phyloP scores from a whole-genome alignment of 2,329 filamentous ascomycete genomes.

The Cercospora brassicicola region DNA sequence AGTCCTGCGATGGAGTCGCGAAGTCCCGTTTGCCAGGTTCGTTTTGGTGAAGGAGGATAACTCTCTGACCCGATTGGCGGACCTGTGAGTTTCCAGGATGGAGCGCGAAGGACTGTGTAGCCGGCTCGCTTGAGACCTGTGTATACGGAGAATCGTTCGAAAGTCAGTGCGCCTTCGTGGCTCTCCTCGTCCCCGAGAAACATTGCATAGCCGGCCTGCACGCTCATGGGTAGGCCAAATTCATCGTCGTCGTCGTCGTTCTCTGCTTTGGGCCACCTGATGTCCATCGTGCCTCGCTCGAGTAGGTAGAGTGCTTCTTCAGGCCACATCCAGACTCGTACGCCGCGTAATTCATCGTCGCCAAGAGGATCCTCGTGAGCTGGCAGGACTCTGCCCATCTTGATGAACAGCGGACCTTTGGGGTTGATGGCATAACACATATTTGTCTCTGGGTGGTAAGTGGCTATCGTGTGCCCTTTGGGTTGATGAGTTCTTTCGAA shows the following conservation, averaged over 20 bases:
- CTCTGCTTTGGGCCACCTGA: constrained; percentile 68
- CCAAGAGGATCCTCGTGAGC: constrained; percentile 51
- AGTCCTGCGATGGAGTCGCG: constrained; percentile 28
- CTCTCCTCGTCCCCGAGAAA: constrained; percentile 71
- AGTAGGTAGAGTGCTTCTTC: constrained; percentile 90
- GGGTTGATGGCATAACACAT: constrained; percentile 66
- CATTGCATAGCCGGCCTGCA: constrained; percentile 86
- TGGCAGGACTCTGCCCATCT: constrained; percentile 68
- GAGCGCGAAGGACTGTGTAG: constrained; percentile 75
- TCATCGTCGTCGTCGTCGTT: constrained; percentile 51
- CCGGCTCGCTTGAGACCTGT: constrained; percentile 78
- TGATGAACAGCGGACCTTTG: constrained; percentile 70
- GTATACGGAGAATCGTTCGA: constrained; percentile 88
- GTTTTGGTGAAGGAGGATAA: constrained; percentile 27
- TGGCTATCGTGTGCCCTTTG: constrained; percentile 66
- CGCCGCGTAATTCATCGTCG: constrained; percentile 31
- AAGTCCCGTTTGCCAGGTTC: constrained; percentile 40
- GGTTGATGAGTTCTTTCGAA: constrained; percentile 73
- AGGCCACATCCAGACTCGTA: constrained; percentile 72
- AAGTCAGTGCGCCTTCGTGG: constrained; percentile 50
- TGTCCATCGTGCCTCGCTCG: constrained; percentile 81
- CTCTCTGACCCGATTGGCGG: constrained; percentile 27
- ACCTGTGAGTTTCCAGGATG: constrained; percentile 42
- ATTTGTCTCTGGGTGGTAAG: constrained; percentile 68
- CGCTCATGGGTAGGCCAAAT: constrained; percentile 75